Conservation (phyloP, 108 stramenopile genomes). For the Cyclotella baltica region DNA sequence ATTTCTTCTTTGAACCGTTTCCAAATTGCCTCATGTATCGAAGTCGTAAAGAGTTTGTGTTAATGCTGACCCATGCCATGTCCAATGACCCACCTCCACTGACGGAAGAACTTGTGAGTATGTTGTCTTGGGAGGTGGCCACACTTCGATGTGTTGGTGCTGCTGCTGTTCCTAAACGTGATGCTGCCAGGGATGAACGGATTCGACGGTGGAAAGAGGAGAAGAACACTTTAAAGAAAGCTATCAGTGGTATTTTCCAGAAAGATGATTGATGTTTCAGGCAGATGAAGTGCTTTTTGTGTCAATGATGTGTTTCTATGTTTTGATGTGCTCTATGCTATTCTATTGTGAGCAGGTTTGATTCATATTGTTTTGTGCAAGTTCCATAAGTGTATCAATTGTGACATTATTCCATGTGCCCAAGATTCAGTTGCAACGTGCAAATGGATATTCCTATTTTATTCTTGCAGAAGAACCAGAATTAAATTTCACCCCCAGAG, state of each 20-base stretch:
- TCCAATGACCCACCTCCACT: conserved; percentile 60
- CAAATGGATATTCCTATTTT: neutral
- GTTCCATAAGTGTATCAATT: conserved; percentile 2
- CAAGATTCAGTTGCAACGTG: too few relatives aligned
- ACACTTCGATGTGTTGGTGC: conserved; percentile 71
- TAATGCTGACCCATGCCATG: conserved; percentile 59
- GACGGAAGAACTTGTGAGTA: conserved; percentile 31
- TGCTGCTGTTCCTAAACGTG: conserved; percentile 58
- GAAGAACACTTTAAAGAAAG: conserved; percentile 29
- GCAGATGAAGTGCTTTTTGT: neutral
- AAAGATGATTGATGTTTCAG: neutral
- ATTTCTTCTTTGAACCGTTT: conserved; percentile 76
- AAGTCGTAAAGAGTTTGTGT: conserved; percentile 59
- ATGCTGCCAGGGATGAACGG: conserved; percentile 59
- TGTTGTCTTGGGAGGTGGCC: conserved; percentile 82
- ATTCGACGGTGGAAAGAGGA: conserved; percentile 38
- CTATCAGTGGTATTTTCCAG: conserved; percentile 37
- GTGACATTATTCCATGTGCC: neutral
- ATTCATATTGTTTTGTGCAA: neutral
- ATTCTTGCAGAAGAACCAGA: conserved; percentile 1
- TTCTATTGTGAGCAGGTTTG: too few relatives aligned
- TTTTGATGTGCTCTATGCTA: too few relatives aligned
- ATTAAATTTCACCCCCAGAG: conserved; percentile 58
- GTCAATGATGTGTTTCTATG: neutral
- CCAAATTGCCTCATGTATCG: conserved; percentile 77